A percentile compares a stretch with the other conserved stretches of the same genome.
phyloP scores from a whole-genome alignment of 176 grass and related monocot species.

The Phyllostachys edulis region DNA sequence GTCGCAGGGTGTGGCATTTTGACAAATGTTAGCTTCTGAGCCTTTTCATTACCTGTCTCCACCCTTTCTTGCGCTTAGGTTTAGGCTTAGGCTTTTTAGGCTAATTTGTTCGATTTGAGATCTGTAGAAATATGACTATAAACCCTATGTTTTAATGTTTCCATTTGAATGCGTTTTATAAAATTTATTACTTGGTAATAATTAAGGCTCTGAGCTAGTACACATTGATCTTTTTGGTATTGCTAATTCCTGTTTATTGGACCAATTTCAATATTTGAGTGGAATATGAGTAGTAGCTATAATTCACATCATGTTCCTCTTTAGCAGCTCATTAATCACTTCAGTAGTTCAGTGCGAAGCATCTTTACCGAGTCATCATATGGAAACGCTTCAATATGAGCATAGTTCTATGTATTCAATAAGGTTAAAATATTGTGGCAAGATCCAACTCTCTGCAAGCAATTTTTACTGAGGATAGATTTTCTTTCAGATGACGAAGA shows the following conservation, averaged over 20 bases:
- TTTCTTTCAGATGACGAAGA: constrained; percentile 59
- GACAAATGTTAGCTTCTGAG: not conserved
- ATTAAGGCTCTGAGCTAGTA: not conserved
- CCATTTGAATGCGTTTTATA: not conserved
- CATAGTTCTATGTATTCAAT: not conserved
- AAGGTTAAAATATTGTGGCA: not conserved
- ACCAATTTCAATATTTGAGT: not conserved
- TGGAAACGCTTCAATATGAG: not conserved
- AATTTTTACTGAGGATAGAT: not conserved
- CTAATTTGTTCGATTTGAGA: not conserved
- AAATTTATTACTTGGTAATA: not conserved
- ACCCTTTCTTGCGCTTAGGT: not conserved
- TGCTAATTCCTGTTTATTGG: not conserved
- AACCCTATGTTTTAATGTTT: not conserved
- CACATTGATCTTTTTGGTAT: not conserved
- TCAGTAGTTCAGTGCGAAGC: not conserved
- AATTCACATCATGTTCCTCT: not conserved
- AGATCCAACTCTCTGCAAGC: not conserved
- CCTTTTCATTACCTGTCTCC: not conserved
- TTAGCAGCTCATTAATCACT: not conserved
- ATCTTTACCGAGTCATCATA: not conserved
- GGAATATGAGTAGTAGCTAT: not conserved
- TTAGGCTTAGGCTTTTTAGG: not conserved
- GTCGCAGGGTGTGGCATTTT: not conserved
- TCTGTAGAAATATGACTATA: not conserved